Base-by-base conservation (phyloP, 306 rosid species). In the Sechiopsis laciniata region DNA sequence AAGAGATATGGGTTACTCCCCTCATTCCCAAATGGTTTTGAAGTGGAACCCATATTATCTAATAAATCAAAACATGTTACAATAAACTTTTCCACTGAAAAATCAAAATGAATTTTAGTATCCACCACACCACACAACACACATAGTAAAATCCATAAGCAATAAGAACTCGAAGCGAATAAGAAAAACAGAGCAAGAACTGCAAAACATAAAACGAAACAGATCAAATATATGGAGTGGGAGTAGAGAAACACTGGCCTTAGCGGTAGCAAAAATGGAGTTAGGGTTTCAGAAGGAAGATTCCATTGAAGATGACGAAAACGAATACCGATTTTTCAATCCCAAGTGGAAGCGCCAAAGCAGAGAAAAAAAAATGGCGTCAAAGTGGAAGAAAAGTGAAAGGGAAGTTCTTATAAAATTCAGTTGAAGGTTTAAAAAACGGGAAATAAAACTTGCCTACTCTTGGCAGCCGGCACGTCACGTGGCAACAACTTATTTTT, bases 111-210 rank as follows among this genome's bases (percentile, higher is more conserved):
- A 26, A 26, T 26, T 26, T 26, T 26, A 26, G 2, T 26, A 26
- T 26, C 29, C 1, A 46, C 20, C 11, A 11, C 1, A 46, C 20
- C 11, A 11, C 11, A 21, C 17, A 21, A 69, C 58, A 21, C 17
- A 14, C 29, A 19, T 2, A 17, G 8, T 17, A 67, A 67, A 67
- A 0, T 0, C n/a, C 50, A 24, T 1, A 45, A 2, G 40, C 6
- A 74, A 20, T 58, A 11, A 69, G 53, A 69, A 77, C 51, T 74
- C 42, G 46, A 74, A 79, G 24, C 71, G n/a, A 20, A 79, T 17
- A 19, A 1, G 16, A 68, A 59, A 73, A 66, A 72, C 73, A 76
- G 76, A 72, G 74, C 55, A 55, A 29, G 7, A 71, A 59, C 69
- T 15, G n/a, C 61, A 16, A 76, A 61, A 13, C 45, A 22, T 14